phyloP scores from a whole-genome alignment of 2,329 filamentous ascomycete species.

The Talaromyces sp. region DNA sequence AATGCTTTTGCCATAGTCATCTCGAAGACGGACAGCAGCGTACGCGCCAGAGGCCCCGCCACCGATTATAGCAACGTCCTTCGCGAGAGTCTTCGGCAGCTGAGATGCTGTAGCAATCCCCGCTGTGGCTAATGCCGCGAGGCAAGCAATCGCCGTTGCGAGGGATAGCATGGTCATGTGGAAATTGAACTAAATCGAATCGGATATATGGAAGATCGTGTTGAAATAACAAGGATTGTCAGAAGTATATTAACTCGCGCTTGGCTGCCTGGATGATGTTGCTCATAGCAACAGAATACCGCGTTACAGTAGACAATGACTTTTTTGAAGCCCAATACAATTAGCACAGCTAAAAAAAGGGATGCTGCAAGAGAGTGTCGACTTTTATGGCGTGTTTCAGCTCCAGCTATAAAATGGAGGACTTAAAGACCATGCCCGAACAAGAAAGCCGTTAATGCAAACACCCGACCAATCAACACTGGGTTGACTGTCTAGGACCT shows the following conservation, averaged over 20 bases:
- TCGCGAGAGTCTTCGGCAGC: constrained; percentile 13
- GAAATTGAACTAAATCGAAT: neutral
- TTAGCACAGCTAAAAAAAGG: neutral
- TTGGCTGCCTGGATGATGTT: no score
- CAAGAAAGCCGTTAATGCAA: neutral
- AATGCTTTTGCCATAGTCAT: constrained; percentile 23
- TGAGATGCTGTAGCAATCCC: neutral
- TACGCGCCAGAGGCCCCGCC: constrained; percentile 31
- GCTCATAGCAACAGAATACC: no score
- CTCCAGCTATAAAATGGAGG: neutral
- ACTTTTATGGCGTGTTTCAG: neutral
- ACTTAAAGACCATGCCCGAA: neutral
- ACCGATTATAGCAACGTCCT: constrained; percentile 31
- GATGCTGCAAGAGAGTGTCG: neutral
- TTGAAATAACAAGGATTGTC: no score
- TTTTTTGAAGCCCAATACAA: neutral
- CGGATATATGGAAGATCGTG: no score
- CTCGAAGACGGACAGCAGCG: constrained; percentile 24
- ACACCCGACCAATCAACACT: no score
- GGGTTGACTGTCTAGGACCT: neutral
- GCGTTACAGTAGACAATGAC: neutral
- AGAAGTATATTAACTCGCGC: no score
- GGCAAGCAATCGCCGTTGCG: neutral
- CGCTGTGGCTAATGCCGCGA: neutral
- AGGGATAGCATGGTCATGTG: neutral